A percentile compares a stretch with the other conserved stretches of the same genome.
Evolutionary conservation across 345 rosid genomes (phyloP).

Genomic region (Aquilaria yunnanensis): DNA sequence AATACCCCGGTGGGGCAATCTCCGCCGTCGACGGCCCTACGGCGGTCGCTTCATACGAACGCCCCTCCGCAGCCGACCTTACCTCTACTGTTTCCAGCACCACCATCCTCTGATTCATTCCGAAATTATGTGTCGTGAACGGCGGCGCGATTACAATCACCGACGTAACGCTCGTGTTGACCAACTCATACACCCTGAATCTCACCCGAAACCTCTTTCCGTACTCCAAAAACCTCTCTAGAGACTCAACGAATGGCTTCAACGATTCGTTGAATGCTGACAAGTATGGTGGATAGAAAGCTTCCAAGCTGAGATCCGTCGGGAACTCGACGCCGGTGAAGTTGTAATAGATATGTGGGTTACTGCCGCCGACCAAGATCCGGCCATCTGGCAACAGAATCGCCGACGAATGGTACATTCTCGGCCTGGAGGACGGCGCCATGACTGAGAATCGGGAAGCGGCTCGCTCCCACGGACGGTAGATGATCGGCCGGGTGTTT

Average conservation of each 20-base stretch:
- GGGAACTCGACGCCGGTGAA: conserved; percentile 58
- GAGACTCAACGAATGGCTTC: conserved; percentile 36
- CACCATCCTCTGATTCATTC: conserved; percentile 88
- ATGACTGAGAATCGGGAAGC: conserved; percentile 39
- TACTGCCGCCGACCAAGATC: conserved; percentile 71
- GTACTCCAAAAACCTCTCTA: conserved; percentile 21
- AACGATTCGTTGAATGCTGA: conserved; percentile 23
- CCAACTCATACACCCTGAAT: conserved; percentile 26
- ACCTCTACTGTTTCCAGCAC: conserved; percentile 30
- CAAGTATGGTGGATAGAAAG: conserved; percentile 60
- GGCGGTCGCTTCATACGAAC: conserved; percentile 13
- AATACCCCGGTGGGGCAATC: conserved; percentile 77
- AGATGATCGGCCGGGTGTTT: conserved; percentile 50
- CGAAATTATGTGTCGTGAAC: conserved; percentile 65
- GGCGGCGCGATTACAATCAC: conserved; percentile 62
- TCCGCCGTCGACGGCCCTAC: conserved; percentile 45
- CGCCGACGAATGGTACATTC: conserved; percentile 85
- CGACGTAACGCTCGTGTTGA: conserved; percentile 25
- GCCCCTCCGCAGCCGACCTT: background rate
- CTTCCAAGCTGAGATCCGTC: conserved; percentile 75
- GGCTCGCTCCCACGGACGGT: conserved; percentile 20
- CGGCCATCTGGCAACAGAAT: conserved; percentile 61
- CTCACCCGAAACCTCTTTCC: conserved; percentile 22
- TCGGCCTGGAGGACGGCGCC: conserved; percentile 38
- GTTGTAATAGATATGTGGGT: conserved; percentile 60